Evolutionary conservation across 108 stramenopile species (phyloP), one percentile per base, ranked within the genome.

Genomic region (Mayamaea pseudoterrestris): DNA sequence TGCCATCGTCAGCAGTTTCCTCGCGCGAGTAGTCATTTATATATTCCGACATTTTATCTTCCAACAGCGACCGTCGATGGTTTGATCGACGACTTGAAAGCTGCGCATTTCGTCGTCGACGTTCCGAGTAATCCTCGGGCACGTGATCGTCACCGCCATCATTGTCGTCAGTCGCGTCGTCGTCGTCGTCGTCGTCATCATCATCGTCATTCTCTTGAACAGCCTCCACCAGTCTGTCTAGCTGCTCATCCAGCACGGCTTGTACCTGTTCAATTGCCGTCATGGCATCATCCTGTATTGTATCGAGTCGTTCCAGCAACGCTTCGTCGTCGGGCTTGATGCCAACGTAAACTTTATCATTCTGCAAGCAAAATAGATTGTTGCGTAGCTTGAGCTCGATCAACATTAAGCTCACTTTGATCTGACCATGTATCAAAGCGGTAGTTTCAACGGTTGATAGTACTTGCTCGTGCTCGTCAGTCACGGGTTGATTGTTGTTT

Each of bases 351-450:
- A 39, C 23, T 18, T 47, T 51, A 23, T 66, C 65, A 23, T 58
- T 55, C 44, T 57, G 58, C 32, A 66, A 28, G 21, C 54, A 36
- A 7, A 20, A 17, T 7, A 66, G 47, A 14, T 60, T 50, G 47
- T 73, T 73, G 27, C 60, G 53, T 6, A 73, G 40, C 27, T 66
- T 59, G 28, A 73, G 27, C 40, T 73, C 71, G 31, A 66, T 60
- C 34, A 73, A 30, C 53, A 61, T 30, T 20, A 73, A 34, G 3
- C 60, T 48, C 12, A 73, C 51, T 30, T 73, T 66, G 36, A 66
- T 40, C 31, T 73, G 65, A 5, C 55, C 71, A 37, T 66, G 57
- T 17, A 73, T 37, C 20, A 73, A 41, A 4, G 71, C 30, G 0
- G 61, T 61, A 8, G 60, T 61, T 35, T 73, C 61, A 9, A 62